phyloP scores from a whole-genome alignment of 2,329 filamentous ascomycete genomes.

The Paraconiothyrium sp. region DNA sequence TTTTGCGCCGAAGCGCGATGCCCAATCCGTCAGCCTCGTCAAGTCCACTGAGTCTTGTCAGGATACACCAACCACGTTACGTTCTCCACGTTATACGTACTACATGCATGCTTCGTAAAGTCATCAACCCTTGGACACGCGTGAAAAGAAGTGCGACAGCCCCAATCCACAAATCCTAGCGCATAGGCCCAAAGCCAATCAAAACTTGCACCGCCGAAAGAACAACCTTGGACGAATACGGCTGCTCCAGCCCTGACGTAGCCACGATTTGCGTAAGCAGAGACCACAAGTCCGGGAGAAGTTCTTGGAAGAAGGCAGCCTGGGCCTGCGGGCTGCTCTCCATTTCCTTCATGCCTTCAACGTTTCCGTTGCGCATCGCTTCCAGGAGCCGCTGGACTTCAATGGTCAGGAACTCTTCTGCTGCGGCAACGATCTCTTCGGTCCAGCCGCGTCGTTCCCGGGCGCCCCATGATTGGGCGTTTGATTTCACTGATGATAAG shows the following conservation, averaged over 20 bases:
- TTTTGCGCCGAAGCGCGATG: neutral
- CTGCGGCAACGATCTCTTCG: slow-evolving; percentile 15
- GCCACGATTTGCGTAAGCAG: slow-evolving; percentile 15
- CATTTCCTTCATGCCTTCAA: slow-evolving; percentile 9
- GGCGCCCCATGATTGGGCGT: slow-evolving; percentile 14
- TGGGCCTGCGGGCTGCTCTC: slow-evolving; percentile 13
- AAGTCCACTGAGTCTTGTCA: slow-evolving; percentile 3
- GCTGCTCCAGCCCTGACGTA: slow-evolving; percentile 16
- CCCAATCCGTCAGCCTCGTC: neutral
- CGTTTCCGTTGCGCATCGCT: slow-evolving; percentile 8
- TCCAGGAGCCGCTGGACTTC: slow-evolving; percentile 14
- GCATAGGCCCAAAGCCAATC: slow-evolving; percentile 13
- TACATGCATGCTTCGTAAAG: slow-evolving; percentile 5
- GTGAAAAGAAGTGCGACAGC: neutral
- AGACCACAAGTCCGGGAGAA: slow-evolving; percentile 16
- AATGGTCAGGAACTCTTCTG: slow-evolving; percentile 14
- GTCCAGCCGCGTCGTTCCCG: slow-evolving; percentile 19
- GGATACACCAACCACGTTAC: neutral
- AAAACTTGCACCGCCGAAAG: slow-evolving; percentile 17
- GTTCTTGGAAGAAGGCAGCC: slow-evolving; percentile 17
- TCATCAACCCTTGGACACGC: neutral
- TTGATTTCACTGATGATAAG: slow-evolving; percentile 12
- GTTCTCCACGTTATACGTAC: slow-evolving; percentile 5
- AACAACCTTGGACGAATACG: slow-evolving; percentile 18
- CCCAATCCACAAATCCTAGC: neutral